phyloP scores from a whole-genome alignment of 2,329 filamentous ascomycete species.

The Huntiella moniliformis region DNA sequence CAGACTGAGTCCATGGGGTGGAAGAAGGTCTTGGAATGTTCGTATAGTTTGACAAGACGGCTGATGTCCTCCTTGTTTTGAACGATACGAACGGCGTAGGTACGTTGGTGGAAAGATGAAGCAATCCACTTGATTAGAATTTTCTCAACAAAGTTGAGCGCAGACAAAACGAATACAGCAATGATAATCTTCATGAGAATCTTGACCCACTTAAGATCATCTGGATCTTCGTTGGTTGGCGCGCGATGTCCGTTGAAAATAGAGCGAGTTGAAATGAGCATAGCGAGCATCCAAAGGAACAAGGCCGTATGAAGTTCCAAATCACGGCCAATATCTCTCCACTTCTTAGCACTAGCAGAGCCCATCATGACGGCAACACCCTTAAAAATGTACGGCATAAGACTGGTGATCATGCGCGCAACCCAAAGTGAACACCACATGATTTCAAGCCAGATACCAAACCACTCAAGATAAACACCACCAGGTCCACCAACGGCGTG shows the following conservation, averaged over 20 bases:
- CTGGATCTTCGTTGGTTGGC: slow-evolving; percentile 25
- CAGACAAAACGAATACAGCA: slow-evolving; percentile 58
- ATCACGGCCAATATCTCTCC: slow-evolving; percentile 71
- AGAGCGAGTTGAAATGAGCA: slow-evolving; percentile 70
- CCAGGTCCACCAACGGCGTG: slow-evolving; percentile 43
- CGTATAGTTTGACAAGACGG: slow-evolving; percentile 34
- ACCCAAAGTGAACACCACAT: slow-evolving; percentile 86
- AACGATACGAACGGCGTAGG: slow-evolving; percentile 78
- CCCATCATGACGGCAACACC: slow-evolving; percentile 49
- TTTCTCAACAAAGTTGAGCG: slow-evolving; percentile 77
- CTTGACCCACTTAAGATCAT: slow-evolving; percentile 47
- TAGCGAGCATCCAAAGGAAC: slow-evolving; percentile 81
- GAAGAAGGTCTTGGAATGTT: slow-evolving; percentile 62
- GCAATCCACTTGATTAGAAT: slow-evolving; percentile 90
- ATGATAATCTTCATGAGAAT: slow-evolving; percentile 75
- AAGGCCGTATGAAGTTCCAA: slow-evolving; percentile 70
- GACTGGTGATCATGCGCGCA: slow-evolving; percentile 34
- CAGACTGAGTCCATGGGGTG: slow-evolving; percentile 32
- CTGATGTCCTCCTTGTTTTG: slow-evolving; percentile 80
- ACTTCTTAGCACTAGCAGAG: slow-evolving; percentile 80
- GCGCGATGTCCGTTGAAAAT: slow-evolving; percentile 40
- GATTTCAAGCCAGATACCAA: slow-evolving; percentile 86
- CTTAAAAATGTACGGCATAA: slow-evolving; percentile 29
- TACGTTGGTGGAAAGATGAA: slow-evolving; percentile 77
- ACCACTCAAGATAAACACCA: slow-evolving; percentile 69